phyloP scores from a whole-genome alignment of 352 stramenopile genomes.

The Globisporangium orthogonon region DNA sequence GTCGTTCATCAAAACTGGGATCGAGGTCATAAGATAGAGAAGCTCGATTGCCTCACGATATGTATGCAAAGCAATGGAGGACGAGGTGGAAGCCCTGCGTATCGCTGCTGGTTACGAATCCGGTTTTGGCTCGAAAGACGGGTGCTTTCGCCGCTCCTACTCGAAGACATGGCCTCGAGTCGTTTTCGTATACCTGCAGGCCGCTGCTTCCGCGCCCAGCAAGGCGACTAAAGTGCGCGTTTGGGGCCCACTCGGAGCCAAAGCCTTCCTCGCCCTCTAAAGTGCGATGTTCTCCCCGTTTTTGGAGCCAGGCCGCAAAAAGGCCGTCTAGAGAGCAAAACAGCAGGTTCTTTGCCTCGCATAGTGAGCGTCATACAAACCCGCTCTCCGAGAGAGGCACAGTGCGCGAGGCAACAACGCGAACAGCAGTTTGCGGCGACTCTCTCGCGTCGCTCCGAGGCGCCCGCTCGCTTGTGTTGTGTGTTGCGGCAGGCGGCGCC shows the following conservation, averaged over 20 bases:
- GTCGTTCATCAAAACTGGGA: background rate
- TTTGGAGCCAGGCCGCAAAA: background rate
- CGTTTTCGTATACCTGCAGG: no score
- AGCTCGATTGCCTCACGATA: no score
- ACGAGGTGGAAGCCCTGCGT: no score
- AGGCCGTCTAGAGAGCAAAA: background rate
- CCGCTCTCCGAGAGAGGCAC: background rate
- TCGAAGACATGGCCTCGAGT: no score
- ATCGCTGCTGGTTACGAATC: no score
- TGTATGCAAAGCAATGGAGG: no score
- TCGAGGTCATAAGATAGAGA: no score
- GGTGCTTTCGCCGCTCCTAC: no score
- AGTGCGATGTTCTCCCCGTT: background rate
- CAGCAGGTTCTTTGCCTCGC: background rate
- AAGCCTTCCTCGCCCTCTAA: background rate
- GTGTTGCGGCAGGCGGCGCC: background rate
- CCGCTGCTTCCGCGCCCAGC: no score
- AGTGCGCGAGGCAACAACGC: background rate
- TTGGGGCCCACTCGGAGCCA: no score
- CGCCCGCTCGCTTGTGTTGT: background rate
- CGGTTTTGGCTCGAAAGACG: no score
- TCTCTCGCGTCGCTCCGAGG: background rate
- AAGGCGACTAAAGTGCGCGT: no score
- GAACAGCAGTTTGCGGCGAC: background rate
- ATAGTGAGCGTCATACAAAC: background rate